Base-by-base conservation (phyloP, 495 filamentous ascomycete genomes). In the Talaromyces stipitatus region DNA sequence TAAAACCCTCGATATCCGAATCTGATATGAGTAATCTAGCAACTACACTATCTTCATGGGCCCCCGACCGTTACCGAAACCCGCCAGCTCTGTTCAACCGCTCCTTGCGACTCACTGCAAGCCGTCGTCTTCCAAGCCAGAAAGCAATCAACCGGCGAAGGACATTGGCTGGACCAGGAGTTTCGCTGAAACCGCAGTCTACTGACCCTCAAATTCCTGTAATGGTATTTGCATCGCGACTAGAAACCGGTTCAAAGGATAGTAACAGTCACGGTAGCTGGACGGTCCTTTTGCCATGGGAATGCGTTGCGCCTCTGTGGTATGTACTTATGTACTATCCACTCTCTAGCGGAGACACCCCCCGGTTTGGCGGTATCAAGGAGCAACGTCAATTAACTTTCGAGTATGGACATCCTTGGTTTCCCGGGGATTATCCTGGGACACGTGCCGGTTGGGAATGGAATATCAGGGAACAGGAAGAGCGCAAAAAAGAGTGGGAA, bases 221-320 rank as follows among this genome's bases (percentile, higher is more conserved):
- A 27, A 78, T 96, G 11, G 70, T 91, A 22, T 69, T 88, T 9
- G 78, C 88, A 28, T 85, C 81, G 12, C 78, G 80, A 10, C 65
- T 77, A 23, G 58, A 68, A 12, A 58, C 63, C 32, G 64, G 66
- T n/a, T 56, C 62, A 6, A 74, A 62, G 23, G 62, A 61, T 47
- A 72, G 54, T 52, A 73, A 73, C n/a, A 73, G 75, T 9, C 85
- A 86, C 46, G 87, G 88, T 0, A 83, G 76, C 1, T 97, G 92
- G 91, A 95, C 88, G 1, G 62, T 98, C 1, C 77, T 97, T 28
- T 74, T 94, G 2, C 94, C 94, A 0, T 97, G 94, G 92, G 92
- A 91, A 64, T 96, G 90, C 61, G 86, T 97, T 27, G 69, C 79
- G 20, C 85, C 91, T 1, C 72, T 97, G 32, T 98, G 94, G 94